These are phyloP conservation scores for Leptoxyphium fumago DNA, from an alignment of 2,329 filamentous ascomycete species.

Conservation along the genomic window DNA sequence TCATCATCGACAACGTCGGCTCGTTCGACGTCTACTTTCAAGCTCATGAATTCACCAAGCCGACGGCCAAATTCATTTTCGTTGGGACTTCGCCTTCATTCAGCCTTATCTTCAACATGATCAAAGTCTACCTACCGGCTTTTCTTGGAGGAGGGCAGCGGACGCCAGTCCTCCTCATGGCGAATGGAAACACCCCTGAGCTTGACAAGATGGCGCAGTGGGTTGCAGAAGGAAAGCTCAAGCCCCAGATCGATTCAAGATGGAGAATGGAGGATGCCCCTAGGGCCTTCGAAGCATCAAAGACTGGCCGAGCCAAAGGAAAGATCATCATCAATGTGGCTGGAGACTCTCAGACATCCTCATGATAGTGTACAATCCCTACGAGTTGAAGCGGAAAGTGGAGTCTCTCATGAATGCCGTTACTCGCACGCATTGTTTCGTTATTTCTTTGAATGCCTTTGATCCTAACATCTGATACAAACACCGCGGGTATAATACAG, in stretches of 20 bases:
- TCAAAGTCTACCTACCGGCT: slow-evolving; percentile 27
- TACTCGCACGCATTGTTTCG: too few species aligned
- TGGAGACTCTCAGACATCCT: not conserved
- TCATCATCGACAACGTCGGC: slow-evolving; percentile 46
- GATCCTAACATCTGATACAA: too few species aligned
- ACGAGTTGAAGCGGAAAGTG: too few species aligned
- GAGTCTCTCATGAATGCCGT: too few species aligned
- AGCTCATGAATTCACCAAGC: slow-evolving; percentile 36
- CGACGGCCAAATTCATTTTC: slow-evolving; percentile 37
- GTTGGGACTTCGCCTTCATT: slow-evolving; percentile 28
- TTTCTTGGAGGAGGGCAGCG: slow-evolving; percentile 38
- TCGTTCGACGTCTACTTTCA: slow-evolving; percentile 36
- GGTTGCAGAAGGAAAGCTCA: slow-evolving; percentile 45
- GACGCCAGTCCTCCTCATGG: slow-evolving; percentile 25
- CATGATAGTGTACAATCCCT: too few species aligned
- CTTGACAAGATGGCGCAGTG: slow-evolving; percentile 37
- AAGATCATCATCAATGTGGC: slow-evolving; percentile 38
- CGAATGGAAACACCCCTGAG: slow-evolving; percentile 28
- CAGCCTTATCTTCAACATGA: slow-evolving; percentile 17
- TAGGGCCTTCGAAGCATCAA: slow-evolving; percentile 44
- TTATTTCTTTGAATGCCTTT: too few species aligned
- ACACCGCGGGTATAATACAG: too few species aligned
- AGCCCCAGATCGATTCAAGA: slow-evolving; percentile 39
- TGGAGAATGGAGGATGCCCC: slow-evolving; percentile 42
- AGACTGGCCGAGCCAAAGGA: slow-evolving; percentile 39